Evolutionary conservation across 2,329 filamentous ascomycete genomes (phyloP), one percentile per base, ranked within the genome.

Genomic region (Alternaria postmessia): DNA sequence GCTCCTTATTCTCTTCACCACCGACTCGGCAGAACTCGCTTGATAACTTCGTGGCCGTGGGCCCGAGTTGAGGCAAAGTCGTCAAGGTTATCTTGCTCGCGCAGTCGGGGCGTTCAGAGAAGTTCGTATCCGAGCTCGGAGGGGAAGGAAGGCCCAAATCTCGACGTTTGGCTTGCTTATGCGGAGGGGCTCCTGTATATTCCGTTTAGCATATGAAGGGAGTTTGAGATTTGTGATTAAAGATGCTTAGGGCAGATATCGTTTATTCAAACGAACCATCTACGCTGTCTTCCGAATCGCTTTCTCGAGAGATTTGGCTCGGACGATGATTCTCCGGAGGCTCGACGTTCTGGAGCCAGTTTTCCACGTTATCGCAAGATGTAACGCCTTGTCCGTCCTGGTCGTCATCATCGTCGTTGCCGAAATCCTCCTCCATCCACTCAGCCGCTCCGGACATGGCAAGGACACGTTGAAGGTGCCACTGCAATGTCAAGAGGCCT

Each of bases 381-480:
- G 46, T 34, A 26, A 57, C 38, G 30, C 53, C 49, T 36, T 14
- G 12, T 47, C 20, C 44, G 28, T 52, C 42, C 6, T 57, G 18
- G 24, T 58, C 54, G 12, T 26, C 49, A 22, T 51, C 48, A 20
- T 38, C 62, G 20, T 60, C 47, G 28, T 62, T 32, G 42, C 56
- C 56, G 36, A 62, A 61, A 34, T 62, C 61, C 39, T 66, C 54
- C 38, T 68, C 63, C 32, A 46, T 61, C 65, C 65, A 66, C 30
- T 48, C 56, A 54, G 62, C 66, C 24, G 58, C 64, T 52, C 64
- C 62, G 16, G 66, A 63, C 60, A 66, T 68, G 26, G 66, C 66
- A 39, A 68, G 52, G 42, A 68, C 52, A 47, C 66, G 64, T 34
- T 68, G 59, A 41, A 68, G 59, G 48, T 66, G 57, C 64, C 66